Evolutionary conservation across 179 eudicot genomes (phyloP).

Genomic region (Silene vulgaris): DNA sequence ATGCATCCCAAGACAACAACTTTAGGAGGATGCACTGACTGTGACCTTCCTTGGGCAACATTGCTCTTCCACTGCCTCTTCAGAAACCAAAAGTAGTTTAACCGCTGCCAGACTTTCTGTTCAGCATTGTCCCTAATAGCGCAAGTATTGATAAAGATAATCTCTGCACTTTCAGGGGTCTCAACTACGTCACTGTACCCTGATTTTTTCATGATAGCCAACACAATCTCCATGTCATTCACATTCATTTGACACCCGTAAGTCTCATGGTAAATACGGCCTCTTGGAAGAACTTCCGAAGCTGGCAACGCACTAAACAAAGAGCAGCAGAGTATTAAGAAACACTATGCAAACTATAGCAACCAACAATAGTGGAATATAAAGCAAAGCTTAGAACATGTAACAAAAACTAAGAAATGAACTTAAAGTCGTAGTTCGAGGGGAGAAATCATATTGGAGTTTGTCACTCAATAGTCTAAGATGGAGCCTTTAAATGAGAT

Average conservation of each 20-base stretch:
- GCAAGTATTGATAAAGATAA: slow-evolving; percentile 90
- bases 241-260: slow-evolving; percentile 98
- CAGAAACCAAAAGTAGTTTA: slow-evolving; percentile 96
- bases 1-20: slow-evolving; percentile 96
- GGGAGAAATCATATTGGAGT: neutral
- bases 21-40: slow-evolving; percentile 77
- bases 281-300: slow-evolving; percentile 52
- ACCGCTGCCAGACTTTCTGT: slow-evolving; percentile 96
- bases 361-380: neutral
- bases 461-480: neutral
- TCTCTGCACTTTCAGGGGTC: slow-evolving; percentile 90
- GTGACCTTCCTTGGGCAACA: slow-evolving; percentile 72
- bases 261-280: slow-evolving; percentile 95
- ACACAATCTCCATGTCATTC: slow-evolving; percentile 97
- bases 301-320: slow-evolving; percentile 34
- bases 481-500: neutral
- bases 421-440: neutral
- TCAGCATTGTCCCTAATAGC: slow-evolving; percentile 98
- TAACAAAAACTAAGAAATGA: neutral
- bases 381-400: neutral
- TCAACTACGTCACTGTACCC: slow-evolving; percentile 72
- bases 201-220: slow-evolving; percentile 87
- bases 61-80: slow-evolving; percentile 93
- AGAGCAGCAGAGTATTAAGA: slow-evolving; percentile 15
- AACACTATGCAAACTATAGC: slow-evolving; percentile 1